Evolutionary conservation across 2,329 filamentous ascomycete species (phyloP).

Genomic region (Malbranchea zuffiana): DNA sequence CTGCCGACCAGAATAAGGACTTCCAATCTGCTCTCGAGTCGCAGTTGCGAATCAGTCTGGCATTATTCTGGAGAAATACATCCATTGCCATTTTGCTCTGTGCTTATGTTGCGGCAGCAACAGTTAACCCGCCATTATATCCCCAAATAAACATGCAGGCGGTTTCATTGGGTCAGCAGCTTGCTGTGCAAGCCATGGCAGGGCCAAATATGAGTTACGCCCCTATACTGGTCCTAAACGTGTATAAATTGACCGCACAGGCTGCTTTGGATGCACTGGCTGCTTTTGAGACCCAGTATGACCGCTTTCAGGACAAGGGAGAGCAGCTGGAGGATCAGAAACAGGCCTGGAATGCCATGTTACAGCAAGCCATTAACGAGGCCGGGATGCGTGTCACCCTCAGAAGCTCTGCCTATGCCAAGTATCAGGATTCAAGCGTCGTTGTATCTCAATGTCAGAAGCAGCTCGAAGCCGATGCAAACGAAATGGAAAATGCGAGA

Average conservation of each 20-base stretch:
- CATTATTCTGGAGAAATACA: conserved; percentile 1
- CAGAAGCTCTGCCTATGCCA: neutral
- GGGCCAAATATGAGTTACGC: conserved; percentile 4
- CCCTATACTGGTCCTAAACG: neutral
- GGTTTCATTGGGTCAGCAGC: conserved; percentile 2
- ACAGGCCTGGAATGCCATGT: conserved; percentile 1
- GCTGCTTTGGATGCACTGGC: neutral
- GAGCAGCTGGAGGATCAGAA: neutral
- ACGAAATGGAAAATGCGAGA: neutral
- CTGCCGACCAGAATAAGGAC: neutral
- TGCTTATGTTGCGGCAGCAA: neutral
- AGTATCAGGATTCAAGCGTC: conserved; percentile 1
- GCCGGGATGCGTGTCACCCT: neutral
- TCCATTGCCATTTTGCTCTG: neutral
- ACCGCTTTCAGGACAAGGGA: conserved; percentile 3
- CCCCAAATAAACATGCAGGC: neutral
- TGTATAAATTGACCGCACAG: neutral
- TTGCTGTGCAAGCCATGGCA: neutral
- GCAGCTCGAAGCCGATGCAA: neutral
- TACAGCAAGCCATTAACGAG: conserved; percentile 1
- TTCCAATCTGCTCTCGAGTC: neutral
- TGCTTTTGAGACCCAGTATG: conserved; percentile 2
- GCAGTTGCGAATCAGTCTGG: conserved; percentile 1
- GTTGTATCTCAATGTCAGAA: neutral
- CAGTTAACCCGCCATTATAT: neutral